Conservation (phyloP, 305 asterid genomes). For the Fraxinus nigra region DNA sequence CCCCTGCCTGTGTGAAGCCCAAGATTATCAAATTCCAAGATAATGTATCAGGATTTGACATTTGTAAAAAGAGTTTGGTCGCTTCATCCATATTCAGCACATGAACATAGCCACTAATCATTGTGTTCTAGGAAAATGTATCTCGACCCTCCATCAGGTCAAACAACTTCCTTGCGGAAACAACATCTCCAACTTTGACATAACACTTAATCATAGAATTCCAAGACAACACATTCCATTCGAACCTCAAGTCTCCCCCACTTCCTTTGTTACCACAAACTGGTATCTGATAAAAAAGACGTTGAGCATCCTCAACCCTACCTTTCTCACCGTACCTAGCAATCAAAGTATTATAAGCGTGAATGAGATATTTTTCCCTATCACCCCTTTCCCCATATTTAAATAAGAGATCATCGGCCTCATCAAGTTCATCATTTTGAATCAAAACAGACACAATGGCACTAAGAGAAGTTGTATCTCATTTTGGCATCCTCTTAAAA, state of each 20-base stretch:
- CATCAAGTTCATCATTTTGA: constrained; percentile 53
- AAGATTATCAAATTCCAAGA: constrained; percentile 80
- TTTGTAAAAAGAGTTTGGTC: constrained; percentile 48
- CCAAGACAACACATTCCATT: constrained; percentile 68
- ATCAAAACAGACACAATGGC: constrained; percentile 71
- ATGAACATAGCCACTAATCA: constrained; percentile 67
- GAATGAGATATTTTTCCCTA: constrained; percentile 40
- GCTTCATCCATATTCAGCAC: constrained; percentile 60
- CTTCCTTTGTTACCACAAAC: constrained; percentile 16
- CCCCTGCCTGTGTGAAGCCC: constrained; percentile 7
- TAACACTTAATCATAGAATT: constrained; percentile 86
- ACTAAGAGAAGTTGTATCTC: constrained; percentile 66
- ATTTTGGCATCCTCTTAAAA: constrained; percentile 59
- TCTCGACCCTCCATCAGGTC: constrained; percentile 64
- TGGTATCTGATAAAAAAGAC: constrained; percentile 61
- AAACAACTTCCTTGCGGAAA: constrained; percentile 65
- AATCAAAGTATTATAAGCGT: constrained; percentile 78
- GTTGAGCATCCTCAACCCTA: constrained; percentile 59
- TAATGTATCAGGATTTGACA: constrained; percentile 58
- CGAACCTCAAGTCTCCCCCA: constrained; percentile 30
- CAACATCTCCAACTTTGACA: constrained; percentile 56
- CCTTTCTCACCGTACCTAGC: constrained; percentile 83
- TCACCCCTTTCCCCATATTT: constrained; percentile 34
- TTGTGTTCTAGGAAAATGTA: constrained; percentile 66
- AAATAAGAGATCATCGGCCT: constrained; percentile 53